These are phyloP conservation scores for Cladobotryum protrusum DNA, from an alignment of 2,329 filamentous ascomycete genomes.

Conservation along the genomic window DNA sequence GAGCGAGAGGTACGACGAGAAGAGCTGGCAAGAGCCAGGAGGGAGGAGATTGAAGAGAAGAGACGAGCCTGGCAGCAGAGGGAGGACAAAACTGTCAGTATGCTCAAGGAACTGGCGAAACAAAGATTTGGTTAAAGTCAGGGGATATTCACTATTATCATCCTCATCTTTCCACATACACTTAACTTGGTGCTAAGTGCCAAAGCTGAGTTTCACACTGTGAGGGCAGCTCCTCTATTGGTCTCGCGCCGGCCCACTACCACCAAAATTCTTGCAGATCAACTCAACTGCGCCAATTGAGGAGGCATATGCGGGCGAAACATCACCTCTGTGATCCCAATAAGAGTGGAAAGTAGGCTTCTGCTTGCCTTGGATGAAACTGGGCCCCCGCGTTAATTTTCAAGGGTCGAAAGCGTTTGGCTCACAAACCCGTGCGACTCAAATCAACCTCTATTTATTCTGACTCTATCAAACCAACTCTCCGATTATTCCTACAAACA, in stretches of 20 bases:
- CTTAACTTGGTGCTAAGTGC: neutral
- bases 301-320: too few relatives aligned
- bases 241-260: neutral
- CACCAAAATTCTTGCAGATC: constrained; percentile 7
- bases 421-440: too few relatives aligned
- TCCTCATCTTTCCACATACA: neutral
- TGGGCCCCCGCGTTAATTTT: too few relatives aligned
- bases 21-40: constrained; percentile 67
- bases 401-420: too few relatives aligned
- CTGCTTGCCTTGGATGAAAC: too few relatives aligned
- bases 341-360: too few relatives aligned
- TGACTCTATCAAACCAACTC: too few relatives aligned
- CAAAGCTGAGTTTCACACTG: constrained; percentile 7
- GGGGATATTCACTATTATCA: neutral
- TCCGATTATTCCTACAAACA: too few relatives aligned
- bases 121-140: constrained; percentile 61
- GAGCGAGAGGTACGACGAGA: constrained; percentile 79
- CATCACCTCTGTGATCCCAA: too few relatives aligned
- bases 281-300: neutral
- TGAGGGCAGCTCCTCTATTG: constrained; percentile 8
- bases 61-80: constrained; percentile 63
- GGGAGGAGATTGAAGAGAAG: constrained; percentile 74
- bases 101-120: constrained; percentile 71
- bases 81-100: constrained; percentile 79
- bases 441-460: too few relatives aligned